Base-by-base conservation (phyloP, 805 yeast species). In the Zygosaccharomyces rouxii region DNA sequence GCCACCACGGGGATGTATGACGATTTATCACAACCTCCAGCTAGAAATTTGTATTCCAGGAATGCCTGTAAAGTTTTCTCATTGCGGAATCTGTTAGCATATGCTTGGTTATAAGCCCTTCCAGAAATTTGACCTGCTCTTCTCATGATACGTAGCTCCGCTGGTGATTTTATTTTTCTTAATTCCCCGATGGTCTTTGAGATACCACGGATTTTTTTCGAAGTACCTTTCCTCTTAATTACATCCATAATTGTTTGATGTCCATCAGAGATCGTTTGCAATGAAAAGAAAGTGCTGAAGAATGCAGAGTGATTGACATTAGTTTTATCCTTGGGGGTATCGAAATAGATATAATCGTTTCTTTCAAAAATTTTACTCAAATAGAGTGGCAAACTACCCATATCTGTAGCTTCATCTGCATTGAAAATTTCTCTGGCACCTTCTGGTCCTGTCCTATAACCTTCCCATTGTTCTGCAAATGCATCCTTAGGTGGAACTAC, bases 1-100 rank as follows among this genome's bases (percentile, higher is more conserved):
- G 98, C 99, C 3, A 94, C 95, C 7, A 94, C 99, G 0, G 99
- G 98, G 18, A 90, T 79, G 63, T 94, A 94, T 0, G 97, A 97
- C 35, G 85, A 79, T 52, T 79, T 79, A 55, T 88, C 95, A 67
- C 97, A 89, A 0, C 99, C 99, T 23, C 92, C 89, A 35, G 80
- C 74, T 10, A 85, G 78, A 64, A 94, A 92, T 58, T 83, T 77
- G 64, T 87, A 87, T 54, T 92, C 96, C 50, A 94, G 70, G 62
- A 74, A 89, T 7, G 95, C 79, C 18, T 86, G 86, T 31, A 94
- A 72, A 2, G 89, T 83, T 62, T 84, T 79, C 65, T 94, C 99
- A 7, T 84, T 80, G 39, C 68, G 67, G 58, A 92, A 79, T 29
- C 77, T 75, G 48, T 73, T 71, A 2, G 86, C 83, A 59, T 82